phyloP scores from a whole-genome alignment of 78 protist species.

The Cavenderia fasciculata region DNA sequence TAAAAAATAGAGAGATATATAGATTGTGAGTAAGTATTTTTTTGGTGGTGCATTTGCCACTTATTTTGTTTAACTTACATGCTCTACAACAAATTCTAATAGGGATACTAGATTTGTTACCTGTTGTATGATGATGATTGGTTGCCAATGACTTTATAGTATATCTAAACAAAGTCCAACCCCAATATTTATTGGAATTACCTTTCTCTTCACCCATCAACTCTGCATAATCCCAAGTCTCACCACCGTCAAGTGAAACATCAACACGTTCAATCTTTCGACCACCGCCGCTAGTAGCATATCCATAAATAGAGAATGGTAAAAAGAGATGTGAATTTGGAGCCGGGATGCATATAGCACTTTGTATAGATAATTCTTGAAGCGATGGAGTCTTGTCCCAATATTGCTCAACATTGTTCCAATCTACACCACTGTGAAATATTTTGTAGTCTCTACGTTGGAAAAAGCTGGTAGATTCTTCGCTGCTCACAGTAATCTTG shows the following conservation, averaged over 20 bases:
- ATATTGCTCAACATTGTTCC: conserved; percentile 22
- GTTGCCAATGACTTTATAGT: conserved; percentile 49
- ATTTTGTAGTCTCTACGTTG: conserved; percentile 89
- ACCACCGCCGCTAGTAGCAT: conserved; percentile 93
- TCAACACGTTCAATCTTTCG: conserved; percentile 93
- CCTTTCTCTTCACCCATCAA: conserved; percentile 46
- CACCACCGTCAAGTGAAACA: conserved; percentile 87
- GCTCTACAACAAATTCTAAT: conserved; percentile 38
- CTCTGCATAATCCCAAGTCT: conserved; percentile 83
- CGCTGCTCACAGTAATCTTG: conserved; percentile 22
- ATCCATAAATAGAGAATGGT: conserved; percentile 75
- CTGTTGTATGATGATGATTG: too few species aligned
- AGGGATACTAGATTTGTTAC: too few species aligned
- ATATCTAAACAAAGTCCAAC: conserved; percentile 87
- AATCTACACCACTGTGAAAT: conserved; percentile 74
- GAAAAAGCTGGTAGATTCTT: conserved; percentile 83
- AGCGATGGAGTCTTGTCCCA: conserved; percentile 78
- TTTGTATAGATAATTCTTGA: conserved; percentile 87
- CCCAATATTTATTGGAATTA: conserved; percentile 81
- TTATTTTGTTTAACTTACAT: neutral
- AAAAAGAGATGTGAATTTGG: conserved; percentile 26
- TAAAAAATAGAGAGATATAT: too few species aligned
- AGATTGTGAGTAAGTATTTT: too few species aligned
- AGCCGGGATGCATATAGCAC: conserved; percentile 78
- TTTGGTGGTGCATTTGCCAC: too few species aligned